Conservation (phyloP, 192 early-diverging fungal genomes). For the Neocallimastix lanati region DNA sequence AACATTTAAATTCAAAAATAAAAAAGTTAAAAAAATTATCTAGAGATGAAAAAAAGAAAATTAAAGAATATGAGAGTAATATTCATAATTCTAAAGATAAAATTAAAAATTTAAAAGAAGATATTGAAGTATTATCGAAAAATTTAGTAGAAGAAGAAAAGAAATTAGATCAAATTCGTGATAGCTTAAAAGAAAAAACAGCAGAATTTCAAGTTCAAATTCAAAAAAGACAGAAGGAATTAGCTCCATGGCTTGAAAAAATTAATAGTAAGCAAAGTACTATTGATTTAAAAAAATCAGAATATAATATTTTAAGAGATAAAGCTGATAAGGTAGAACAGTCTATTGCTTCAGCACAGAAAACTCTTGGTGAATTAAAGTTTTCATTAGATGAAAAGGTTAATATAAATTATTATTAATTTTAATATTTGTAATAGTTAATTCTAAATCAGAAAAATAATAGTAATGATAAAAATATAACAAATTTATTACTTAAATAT, state of each 20-base stretch:
- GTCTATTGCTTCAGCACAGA: conserved; percentile 40
- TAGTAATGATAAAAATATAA: neutral
- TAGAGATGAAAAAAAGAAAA: neutral
- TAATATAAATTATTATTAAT: too few relatives aligned
- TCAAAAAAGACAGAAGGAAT: conserved; percentile 61
- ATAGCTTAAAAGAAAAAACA: conserved; percentile 46
- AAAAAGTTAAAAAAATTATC: conserved; percentile 46
- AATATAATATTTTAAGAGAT: conserved; percentile 55
- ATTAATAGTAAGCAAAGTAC: conserved; percentile 50
- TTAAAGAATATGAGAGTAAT: conserved; percentile 30
- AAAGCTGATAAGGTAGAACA: conserved; percentile 26
- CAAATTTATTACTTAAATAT: too few relatives aligned
- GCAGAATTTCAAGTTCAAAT: conserved; percentile 61
- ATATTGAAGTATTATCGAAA: neutral
- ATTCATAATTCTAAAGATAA: conserved; percentile 38
- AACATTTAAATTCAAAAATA: conserved; percentile 55
- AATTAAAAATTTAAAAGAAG: conserved; percentile 11
- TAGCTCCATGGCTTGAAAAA: conserved; percentile 75
- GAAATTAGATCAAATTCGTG: neutral
- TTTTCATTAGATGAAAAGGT: conserved; percentile 11
- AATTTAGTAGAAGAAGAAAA: neutral
- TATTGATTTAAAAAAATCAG: conserved; percentile 64
- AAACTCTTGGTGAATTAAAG: conserved; percentile 18
- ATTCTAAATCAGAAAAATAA: neutral
- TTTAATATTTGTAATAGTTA: conserved; percentile 4